Evolutionary conservation across 1,284 basidiomycete species (phyloP).

Genomic region (Polyporus tsugae): DNA sequence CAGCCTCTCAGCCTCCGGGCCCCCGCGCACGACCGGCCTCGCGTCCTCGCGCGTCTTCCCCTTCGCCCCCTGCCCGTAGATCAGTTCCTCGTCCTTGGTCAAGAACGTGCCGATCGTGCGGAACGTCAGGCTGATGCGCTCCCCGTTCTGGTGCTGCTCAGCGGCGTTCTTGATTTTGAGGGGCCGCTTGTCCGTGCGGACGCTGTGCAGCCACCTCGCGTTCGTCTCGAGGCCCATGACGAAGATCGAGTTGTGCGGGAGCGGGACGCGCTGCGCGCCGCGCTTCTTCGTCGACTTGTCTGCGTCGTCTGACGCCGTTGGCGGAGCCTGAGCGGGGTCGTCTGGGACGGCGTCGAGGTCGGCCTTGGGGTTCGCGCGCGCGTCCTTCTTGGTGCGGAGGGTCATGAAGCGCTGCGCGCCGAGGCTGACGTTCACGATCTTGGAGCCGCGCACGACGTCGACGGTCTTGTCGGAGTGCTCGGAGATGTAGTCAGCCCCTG

Average conservation of each 20-base stretch:
- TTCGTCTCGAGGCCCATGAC: conserved; percentile 78
- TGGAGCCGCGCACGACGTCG: conserved; percentile 73
- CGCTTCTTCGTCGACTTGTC: conserved; percentile 38
- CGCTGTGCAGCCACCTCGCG: conserved; percentile 71
- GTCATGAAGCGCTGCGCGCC: conserved; percentile 79
- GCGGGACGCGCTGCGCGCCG: conserved; percentile 64
- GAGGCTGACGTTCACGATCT: conserved; percentile 78
- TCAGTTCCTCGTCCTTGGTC: conserved; percentile 53
- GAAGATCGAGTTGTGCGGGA: conserved; percentile 82
- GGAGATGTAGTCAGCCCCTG: conserved; percentile 79
- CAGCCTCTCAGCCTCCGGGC: conserved; percentile 57
- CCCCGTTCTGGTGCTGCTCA: conserved; percentile 63
- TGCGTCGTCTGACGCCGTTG: background rate
- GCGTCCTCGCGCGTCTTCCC: conserved; percentile 64
- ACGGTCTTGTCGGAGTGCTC: conserved; percentile 86
- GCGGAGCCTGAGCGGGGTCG: background rate
- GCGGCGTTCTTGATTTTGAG: conserved; percentile 54
- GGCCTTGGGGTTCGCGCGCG: conserved; percentile 22
- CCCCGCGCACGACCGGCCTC: conserved; percentile 57
- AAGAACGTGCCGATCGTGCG: conserved; percentile 79
- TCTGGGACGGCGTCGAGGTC: conserved; percentile 10
- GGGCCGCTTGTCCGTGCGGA: conserved; percentile 75
- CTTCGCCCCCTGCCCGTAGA: conserved; percentile 75
- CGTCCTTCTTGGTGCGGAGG: conserved; percentile 67
- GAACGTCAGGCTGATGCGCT: conserved; percentile 80